Evolutionary conservation across 2,329 filamentous ascomycete genomes (phyloP), one percentile per base, ranked within the genome.

Genomic region (Penicillium sp.): DNA sequence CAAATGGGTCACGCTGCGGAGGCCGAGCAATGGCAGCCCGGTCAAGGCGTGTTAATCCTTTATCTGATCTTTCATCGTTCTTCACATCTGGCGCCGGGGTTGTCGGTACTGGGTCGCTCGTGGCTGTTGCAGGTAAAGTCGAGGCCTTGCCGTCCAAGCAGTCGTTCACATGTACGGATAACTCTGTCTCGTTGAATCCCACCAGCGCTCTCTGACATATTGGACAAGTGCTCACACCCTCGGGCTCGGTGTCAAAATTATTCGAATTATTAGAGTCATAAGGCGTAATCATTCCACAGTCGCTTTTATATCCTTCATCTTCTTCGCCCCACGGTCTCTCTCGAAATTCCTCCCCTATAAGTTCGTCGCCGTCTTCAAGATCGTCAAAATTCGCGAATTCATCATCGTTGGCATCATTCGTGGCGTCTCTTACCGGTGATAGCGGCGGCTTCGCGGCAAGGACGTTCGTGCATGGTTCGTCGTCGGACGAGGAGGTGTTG

Each of bases 131-230:
- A 42, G 35, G 38, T 71, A 83, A 14, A 89, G 88, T 84, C 47
- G 86, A 83, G 5, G 90, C 85, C 48, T 89, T 90, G 1, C 92
- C 92, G 72, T 99, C 95, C 2, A 99, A 82, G 75, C 95, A 99
- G 10, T 88, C 87, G 73, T 99, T 99, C 65, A 99, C 95, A 74
- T 99, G 95, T 1, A 89, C 78, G 6, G 89, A 90, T 10, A 88
- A 89, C 67, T 94, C 86, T 38, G 63, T 63, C 62, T 81, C 77
- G 17, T 80, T 85, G 12, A 88, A 73, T 0, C 86, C 88, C 15
- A 74, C 77, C 37, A 97, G 79, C 63, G 77, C 86, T 1, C 81
- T 80, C 67, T 84, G 85, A 74, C 95, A 98, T 31, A 98, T 88
- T 0, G 94, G 94, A 73, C 93, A 98, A 25, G 76, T 72, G 2